These are phyloP conservation scores for Blastocladiella britannica DNA, from an alignment of 192 early-diverging fungal species.

Conservation along the genomic window DNA sequence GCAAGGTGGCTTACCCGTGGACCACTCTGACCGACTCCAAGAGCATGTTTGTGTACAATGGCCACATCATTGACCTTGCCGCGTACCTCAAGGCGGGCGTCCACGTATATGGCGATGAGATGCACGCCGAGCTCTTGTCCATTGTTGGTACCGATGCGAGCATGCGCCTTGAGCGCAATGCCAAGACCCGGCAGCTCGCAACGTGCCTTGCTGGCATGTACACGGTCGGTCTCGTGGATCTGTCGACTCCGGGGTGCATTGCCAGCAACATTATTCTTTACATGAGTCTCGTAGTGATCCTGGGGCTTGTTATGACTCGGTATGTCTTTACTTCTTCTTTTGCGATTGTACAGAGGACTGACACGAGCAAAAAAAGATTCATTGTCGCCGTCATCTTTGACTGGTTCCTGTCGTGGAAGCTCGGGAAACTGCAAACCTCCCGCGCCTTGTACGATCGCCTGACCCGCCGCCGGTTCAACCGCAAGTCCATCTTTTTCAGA, in stretches of 20 bases:
- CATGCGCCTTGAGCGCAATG: slow-evolving; percentile 3
- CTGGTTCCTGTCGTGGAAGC: not conserved
- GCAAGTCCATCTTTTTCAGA: too few relatives aligned
- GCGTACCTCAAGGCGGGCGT: slow-evolving; percentile 6
- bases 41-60: slow-evolving; percentile 48
- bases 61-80: slow-evolving; percentile 49
- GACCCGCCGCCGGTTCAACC: not conserved
- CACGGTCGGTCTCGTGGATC: slow-evolving; percentile 11
- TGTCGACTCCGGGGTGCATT: slow-evolving; percentile 11
- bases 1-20: slow-evolving; percentile 45
- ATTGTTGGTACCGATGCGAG: slow-evolving; percentile 10
- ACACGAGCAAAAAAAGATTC: too few relatives aligned
- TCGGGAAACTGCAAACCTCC: not conserved
- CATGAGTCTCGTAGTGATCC: slow-evolving; percentile 15
- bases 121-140: slow-evolving; percentile 6
- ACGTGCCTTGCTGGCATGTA: slow-evolving; percentile 11
- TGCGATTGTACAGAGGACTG: too few relatives aligned
- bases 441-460: not conserved
- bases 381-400: not conserved
- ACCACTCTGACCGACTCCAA: slow-evolving; percentile 19
- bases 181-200: slow-evolving; percentile 5
- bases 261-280: slow-evolving; percentile 15
- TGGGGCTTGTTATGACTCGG: slow-evolving; percentile 10
- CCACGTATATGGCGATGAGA: slow-evolving; percentile 5
- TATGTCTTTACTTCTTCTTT: too few relatives aligned